Base-by-base conservation (phyloP, 331 rosid genomes). In the Quercus lobata region DNA sequence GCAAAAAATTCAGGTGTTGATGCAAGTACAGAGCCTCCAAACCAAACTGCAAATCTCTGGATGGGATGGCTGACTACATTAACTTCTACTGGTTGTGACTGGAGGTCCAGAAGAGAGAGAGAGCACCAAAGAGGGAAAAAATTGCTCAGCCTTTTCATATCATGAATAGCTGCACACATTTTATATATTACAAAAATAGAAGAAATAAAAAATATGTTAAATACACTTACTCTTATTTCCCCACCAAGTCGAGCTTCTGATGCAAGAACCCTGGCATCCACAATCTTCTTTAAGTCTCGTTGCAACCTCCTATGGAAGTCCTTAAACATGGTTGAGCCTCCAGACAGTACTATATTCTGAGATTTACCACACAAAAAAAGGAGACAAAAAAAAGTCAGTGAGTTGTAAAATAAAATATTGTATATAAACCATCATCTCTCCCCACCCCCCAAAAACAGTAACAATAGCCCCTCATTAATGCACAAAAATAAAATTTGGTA, bases 1-100 rank as follows among this genome's bases (percentile, higher is more conserved):
- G 85, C 87, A 79, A 89, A 96, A 89, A 90, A 96, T 46, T 96
- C 99, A 10, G 98, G 99, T 52, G 99, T 96, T 78, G 99, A 96
- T 75, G 99, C 98, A 75, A 96, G 99, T 29, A 96, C 98, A 10
- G 99, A 96, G 68, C 99, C 99, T 74, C 99, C 99, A 81, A 96
- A 96, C 99, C 99, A 96, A 84, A 96, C 99, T 72, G 99, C 99
- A 86, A 83, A 93, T 87, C 97, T 93, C 92, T 96, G 99, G 86
- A 96, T 92, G 69, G 99, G 97, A 84, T 96, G 93, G 79, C 99
- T 93, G 70, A 93, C 86, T 22, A 96, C 99, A 84, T 96, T 96
- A 83, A 96, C 98, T 83, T 96, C 99, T 87, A 96, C 98, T 58
- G 98, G 99, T 6, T 93, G 94, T 8, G 99, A 86, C 98, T 96